Percentiles rank a stretch among this genome's conserved stretches.
Conservation (phyloP, 139 green algal genomes). For the Raphidocelis subcapitata region DNA sequence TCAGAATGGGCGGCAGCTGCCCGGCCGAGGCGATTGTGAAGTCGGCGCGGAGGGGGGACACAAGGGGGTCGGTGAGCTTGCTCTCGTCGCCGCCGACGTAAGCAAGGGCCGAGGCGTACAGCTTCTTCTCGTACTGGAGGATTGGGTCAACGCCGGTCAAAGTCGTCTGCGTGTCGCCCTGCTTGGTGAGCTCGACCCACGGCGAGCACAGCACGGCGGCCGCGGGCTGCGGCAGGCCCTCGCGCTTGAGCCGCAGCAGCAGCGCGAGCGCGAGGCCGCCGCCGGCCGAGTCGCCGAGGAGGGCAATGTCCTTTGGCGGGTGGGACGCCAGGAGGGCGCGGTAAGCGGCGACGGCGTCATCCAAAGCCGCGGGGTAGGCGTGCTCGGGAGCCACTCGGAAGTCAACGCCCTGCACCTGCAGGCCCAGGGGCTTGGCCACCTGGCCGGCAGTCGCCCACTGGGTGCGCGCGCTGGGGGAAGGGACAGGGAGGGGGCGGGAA, state of each 20-base stretch:
- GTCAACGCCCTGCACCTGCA: conserved; percentile 9
- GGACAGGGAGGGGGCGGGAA: no score
- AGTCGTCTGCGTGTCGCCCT: neutral
- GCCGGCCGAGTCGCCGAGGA: conserved; percentile 15
- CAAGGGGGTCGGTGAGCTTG: neutral
- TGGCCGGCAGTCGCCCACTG: no score
- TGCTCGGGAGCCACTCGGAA: conserved; percentile 22
- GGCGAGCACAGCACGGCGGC: conserved; percentile 5
- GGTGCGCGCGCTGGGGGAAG: neutral
- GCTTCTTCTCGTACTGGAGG: neutral
- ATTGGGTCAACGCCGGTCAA: conserved; percentile 12
- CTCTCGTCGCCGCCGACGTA: conserved; percentile 1
- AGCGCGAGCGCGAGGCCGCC: conserved; percentile 10
- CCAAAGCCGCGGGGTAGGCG: conserved; percentile 10
- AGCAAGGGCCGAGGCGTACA: neutral
- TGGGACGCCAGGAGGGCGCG: conserved; percentile 3
- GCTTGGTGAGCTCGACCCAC: conserved; percentile 6
- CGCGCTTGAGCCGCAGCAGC: neutral
- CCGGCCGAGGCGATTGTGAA: neutral
- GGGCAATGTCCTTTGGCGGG: neutral
- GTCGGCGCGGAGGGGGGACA: conserved; percentile 1
- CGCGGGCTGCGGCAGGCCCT: neutral
- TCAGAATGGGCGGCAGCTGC: conserved; percentile 3
- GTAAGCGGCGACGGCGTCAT: conserved; percentile 15
- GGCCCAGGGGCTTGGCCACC: neutral